These are phyloP conservation scores for Handroanthus guayacan DNA, from an alignment of 257 asterid species.

Conservation along the genomic window DNA sequence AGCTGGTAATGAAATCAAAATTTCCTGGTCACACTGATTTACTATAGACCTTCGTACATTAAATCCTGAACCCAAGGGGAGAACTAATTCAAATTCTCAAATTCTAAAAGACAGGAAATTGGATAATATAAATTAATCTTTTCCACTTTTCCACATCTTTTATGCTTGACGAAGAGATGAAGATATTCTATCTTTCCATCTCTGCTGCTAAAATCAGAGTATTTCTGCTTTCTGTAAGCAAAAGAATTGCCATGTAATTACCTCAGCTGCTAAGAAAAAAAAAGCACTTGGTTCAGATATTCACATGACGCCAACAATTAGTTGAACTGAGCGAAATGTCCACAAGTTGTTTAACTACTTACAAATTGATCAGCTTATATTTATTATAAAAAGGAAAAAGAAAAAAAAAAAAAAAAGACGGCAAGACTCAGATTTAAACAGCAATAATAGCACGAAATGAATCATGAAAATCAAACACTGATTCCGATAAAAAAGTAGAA, in stretches of 20 bases:
- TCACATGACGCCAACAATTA: background rate
- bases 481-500: background rate
- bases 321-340: background rate
- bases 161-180: background rate
- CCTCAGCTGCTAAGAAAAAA: background rate
- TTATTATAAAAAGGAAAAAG: background rate
- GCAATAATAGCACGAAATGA: background rate
- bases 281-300: slow-evolving; percentile 5
- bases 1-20: no score
- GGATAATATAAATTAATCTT: no score
- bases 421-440: background rate
- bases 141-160: background rate
- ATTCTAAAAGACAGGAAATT: background rate
- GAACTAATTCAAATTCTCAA: slow-evolving; percentile 9
- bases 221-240: background rate
- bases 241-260: background rate
- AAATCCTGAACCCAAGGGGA: background rate
- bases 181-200: background rate
- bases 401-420: background rate
- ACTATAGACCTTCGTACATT: background rate
- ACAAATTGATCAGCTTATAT: background rate
- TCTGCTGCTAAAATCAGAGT: background rate
- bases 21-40: background rate
- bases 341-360: background rate
- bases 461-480: background rate